Evolutionary conservation across 768 basidiomycete species (phyloP).

Genomic region (Podaxis mareebaensis): DNA sequence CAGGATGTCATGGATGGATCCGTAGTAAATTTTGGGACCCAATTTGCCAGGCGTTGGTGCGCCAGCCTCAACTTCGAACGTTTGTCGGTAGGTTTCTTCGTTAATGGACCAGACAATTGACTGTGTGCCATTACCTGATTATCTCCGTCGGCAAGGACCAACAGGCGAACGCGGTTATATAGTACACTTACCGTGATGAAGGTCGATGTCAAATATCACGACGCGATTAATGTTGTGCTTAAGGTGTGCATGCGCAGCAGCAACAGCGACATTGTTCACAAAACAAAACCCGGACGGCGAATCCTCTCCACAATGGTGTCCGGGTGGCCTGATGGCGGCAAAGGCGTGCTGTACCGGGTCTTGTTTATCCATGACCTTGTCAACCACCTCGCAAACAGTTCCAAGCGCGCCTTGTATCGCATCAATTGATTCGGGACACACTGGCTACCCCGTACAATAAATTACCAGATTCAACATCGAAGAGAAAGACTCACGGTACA

Average conservation of each 20-base stretch:
- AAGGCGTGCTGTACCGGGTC: conserved; percentile 54
- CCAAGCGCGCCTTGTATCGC: conserved; percentile 84
- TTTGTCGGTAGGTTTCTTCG: conserved; percentile 76
- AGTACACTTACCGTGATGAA: conserved; percentile 71
- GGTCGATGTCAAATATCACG: conserved; percentile 89
- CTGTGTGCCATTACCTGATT: conserved; percentile 92
- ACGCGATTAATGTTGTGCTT: conserved; percentile 75
- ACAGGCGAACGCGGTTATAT: not conserved
- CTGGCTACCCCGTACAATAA: conserved; percentile 34
- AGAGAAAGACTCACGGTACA: conserved; percentile 64
- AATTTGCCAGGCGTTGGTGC: conserved; percentile 29
- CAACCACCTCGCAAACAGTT: conserved; percentile 87
- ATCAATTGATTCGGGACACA: conserved; percentile 74
- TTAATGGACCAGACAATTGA: conserved; percentile 91
- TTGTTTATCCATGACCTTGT: conserved; percentile 46
- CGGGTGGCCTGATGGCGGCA: conserved; percentile 86
- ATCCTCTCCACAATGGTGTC: conserved; percentile 93
- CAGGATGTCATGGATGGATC: conserved; percentile 90
- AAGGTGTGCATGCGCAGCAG: conserved; percentile 87
- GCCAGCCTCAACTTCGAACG: conserved; percentile 54
- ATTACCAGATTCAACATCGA: not conserved
- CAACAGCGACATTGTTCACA: conserved; percentile 90
- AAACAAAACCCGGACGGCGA: conserved; percentile 94
- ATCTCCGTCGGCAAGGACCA: not conserved
- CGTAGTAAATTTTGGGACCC: conserved; percentile 77